Percentiles rank a stretch among this genome's conserved stretches.
Evolutionary conservation across 2,329 filamentous ascomycete genomes (phyloP).

Genomic region (Pseudocercospora macadamiae): DNA sequence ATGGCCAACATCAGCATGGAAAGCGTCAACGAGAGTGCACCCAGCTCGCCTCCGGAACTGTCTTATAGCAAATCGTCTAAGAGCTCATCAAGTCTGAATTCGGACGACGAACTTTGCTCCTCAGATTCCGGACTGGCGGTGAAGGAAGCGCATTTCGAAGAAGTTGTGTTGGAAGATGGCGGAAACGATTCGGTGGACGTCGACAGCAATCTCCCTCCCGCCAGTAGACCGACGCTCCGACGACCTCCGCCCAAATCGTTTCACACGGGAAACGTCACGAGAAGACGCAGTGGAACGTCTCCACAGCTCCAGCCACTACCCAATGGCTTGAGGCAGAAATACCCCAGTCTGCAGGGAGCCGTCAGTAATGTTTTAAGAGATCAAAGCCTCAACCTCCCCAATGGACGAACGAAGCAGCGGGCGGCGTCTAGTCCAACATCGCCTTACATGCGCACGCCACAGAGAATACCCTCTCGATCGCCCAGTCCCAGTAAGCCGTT

Average conservation of each 20-base stretch:
- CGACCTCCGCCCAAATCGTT: constrained; percentile 29
- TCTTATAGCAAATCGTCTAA: constrained; percentile 87
- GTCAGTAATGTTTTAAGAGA: constrained; percentile 41
- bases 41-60: constrained; percentile 35
- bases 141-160: constrained; percentile 85
- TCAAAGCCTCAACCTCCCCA: constrained; percentile 43
- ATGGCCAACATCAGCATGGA: constrained; percentile 26
- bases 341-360: constrained; percentile 46
- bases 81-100: constrained; percentile 74
- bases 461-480: constrained; percentile 33
- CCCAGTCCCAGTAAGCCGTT: constrained; percentile 37
- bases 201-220: constrained; percentile 45
- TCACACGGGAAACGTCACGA: constrained; percentile 13
- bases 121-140: constrained; percentile 46
- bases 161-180: constrained; percentile 78
- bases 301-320: constrained; percentile 21
- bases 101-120: constrained; percentile 55
- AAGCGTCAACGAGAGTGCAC: constrained; percentile 25
- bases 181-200: constrained; percentile 47
- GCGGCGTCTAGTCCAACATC: constrained; percentile 44
- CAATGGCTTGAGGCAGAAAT: constrained; percentile 29
- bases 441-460: constrained; percentile 29
- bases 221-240: constrained; percentile 36
- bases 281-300: constrained; percentile 22
- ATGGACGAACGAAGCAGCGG: constrained; percentile 42